A percentile compares a stretch with the other conserved stretches of the same genome.
Evolutionary conservation across 2,329 filamentous ascomycete species (phyloP).

Genomic region (Nemania sp.): DNA sequence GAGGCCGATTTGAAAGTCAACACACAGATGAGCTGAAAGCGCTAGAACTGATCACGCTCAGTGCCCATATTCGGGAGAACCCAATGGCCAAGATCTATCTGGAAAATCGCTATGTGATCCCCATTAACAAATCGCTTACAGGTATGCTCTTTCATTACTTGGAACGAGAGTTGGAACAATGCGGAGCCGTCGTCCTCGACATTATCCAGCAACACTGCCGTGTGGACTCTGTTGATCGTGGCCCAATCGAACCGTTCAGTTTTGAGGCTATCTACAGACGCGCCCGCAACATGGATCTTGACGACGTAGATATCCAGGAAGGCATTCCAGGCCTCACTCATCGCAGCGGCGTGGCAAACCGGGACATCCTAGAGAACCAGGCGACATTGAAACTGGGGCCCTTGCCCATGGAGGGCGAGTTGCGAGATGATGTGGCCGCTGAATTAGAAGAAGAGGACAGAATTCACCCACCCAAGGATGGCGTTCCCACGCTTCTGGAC

Average conservation of each 20-base stretch:
- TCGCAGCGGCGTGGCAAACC: constrained; percentile 64
- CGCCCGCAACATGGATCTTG: constrained; percentile 63
- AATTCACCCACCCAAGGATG: constrained; percentile 71
- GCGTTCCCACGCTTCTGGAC: constrained; percentile 75
- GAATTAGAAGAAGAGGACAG: constrained; percentile 85
- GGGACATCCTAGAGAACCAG: constrained; percentile 60
- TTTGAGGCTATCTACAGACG: constrained; percentile 64
- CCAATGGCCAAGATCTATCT: constrained; percentile 78
- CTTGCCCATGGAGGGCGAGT: constrained; percentile 78
- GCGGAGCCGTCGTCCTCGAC: constrained; percentile 75
- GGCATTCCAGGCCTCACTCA: constrained; percentile 60
- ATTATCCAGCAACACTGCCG: constrained; percentile 67
- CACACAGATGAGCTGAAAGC: constrained; percentile 80
- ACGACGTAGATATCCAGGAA: constrained; percentile 65
- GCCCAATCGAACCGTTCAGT: constrained; percentile 66
- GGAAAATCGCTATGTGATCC: constrained; percentile 85
- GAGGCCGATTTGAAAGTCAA: constrained; percentile 70
- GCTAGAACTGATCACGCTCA: constrained; percentile 73
- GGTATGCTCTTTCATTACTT: constrained; percentile 84
- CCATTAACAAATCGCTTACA: constrained; percentile 83
- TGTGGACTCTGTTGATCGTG: constrained; percentile 60
- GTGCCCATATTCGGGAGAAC: constrained; percentile 79
- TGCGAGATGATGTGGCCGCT: constrained; percentile 82
- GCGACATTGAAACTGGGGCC: constrained; percentile 74
- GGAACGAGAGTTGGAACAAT: constrained; percentile 81